phyloP scores from a whole-genome alignment of 1,139 yeast species.

The Pichia terricola region DNA sequence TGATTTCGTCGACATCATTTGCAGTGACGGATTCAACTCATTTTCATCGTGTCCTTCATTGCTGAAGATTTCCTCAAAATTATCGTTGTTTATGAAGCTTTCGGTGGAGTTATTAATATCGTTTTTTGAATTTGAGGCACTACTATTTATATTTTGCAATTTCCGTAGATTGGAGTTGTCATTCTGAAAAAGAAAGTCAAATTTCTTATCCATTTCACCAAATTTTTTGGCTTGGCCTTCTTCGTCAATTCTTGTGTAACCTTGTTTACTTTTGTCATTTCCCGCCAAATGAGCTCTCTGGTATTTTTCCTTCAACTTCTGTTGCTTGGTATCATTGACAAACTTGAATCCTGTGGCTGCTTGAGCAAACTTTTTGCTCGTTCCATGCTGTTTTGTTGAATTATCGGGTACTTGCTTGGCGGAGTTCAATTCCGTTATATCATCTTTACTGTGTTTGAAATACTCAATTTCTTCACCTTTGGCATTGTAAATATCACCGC shows the following conservation, averaged over 20 bases:
- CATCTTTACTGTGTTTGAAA: constrained; percentile 21
- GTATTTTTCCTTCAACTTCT: constrained; percentile 5
- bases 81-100: constrained; percentile 5
- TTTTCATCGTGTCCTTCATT: constrained; percentile 33
- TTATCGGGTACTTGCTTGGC: constrained; percentile 15
- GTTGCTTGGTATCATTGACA: constrained; percentile 8
- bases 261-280: constrained; percentile 25
- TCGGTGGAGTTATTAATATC: constrained; percentile 7
- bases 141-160: constrained; percentile 16
- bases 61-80: constrained; percentile 10
- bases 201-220: constrained; percentile 63
- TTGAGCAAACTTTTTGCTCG: constrained; percentile 54
- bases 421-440: constrained; percentile 9
- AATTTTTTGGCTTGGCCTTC: constrained; percentile 81
- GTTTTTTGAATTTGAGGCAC: constrained; percentile 1
- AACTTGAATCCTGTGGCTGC: constrained; percentile 22
- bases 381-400: constrained; percentile 35
- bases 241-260: constrained; percentile 84
- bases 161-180: constrained; percentile 24
- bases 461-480: constrained; percentile 39
- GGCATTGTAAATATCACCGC: constrained; percentile 40
- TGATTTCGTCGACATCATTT: constrained; percentile 69
- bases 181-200: constrained; percentile 67
- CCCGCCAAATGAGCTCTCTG: constrained; percentile 11
- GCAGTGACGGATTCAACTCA: constrained; percentile 47